Base-by-base conservation (phyloP, 2,329 filamentous ascomycete genomes). In the Diplodia sapinea region DNA sequence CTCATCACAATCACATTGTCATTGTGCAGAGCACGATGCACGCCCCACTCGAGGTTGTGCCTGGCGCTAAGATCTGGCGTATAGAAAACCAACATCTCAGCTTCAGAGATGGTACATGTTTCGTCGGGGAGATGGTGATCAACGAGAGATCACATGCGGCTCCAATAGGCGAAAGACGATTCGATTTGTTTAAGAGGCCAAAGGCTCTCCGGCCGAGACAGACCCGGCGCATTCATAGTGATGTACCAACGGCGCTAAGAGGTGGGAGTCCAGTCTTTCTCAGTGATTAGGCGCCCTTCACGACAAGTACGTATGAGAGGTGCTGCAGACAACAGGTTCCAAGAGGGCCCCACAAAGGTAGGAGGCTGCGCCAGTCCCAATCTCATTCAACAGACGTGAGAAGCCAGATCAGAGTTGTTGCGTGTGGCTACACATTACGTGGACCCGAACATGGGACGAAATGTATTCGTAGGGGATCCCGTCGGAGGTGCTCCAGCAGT, bases 51-150 rank as follows among this genome's bases (percentile, higher is more conserved):
- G n/a, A 36, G 29, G 40, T 38, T 17, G 36, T n/a, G 20, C 52
- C 26, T 29, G 29, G 52, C 52, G 52, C 52, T 55, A 55, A 55
- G 29, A 15, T 52, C 20, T 55, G 26, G 12, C 29, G 52, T 33
- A 31, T 55, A 15, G 9, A 13, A 29, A 17, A 29, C 20, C 5
- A 7, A 12, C 1, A 52, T 26, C 26, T 52, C 13, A 13, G 23
- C 50, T n/a, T 31, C 31, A 23, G 17, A 13, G 17, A 20, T n/a
- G 31, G 31, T 36, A 38, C 31, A 8, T 17, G 17, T n/a, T 38
- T n/a, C 33, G 20, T 55, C 33, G 17, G n/a, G 54, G 12, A 33
- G 15, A 20, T n/a, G 20, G 12, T 17, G 31, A 26, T 23, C 15
- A 17, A 29, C 13, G 13, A 23, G 23, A 57, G 20, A 43, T 31